Evolutionary conservation across 1,284 basidiomycete species (phyloP).

Genomic region (Fomes fomentarius): DNA sequence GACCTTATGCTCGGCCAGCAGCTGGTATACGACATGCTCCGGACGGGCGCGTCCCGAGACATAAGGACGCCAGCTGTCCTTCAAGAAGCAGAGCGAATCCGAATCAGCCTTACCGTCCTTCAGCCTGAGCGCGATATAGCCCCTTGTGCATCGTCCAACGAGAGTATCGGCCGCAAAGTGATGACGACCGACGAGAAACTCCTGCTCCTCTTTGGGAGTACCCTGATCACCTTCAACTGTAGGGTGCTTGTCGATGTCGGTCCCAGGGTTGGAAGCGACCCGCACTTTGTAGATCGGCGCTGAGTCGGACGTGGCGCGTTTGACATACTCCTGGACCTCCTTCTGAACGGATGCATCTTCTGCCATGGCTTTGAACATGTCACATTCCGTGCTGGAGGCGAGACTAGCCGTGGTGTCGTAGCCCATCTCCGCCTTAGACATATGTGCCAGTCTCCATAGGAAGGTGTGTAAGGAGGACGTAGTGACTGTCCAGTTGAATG

Average conservation of each 20-base stretch:
- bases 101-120: neutral
- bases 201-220: neutral
- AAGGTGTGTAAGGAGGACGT: neutral
- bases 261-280: neutral
- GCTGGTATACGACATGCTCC: slow-evolving; percentile 7
- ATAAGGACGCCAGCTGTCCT: slow-evolving; percentile 11
- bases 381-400: neutral
- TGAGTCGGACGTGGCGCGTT: neutral
- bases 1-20: neutral
- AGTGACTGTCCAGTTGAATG: neutral
- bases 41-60: slow-evolving; percentile 3
- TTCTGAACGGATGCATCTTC: neutral
- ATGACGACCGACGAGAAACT: slow-evolving; percentile 1
- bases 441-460: slow-evolving; percentile 8
- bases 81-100: slow-evolving; percentile 1
- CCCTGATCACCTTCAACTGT: neutral
- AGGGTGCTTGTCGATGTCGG: neutral
- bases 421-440: slow-evolving; percentile 11
- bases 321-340: neutral
- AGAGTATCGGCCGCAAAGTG: neutral
- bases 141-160: slow-evolving; percentile 8
- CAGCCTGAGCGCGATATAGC: slow-evolving; percentile 8
- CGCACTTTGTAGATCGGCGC: neutral
- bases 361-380: neutral
- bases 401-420: slow-evolving; percentile 14